phyloP scores from a whole-genome alignment of 2,329 filamentous ascomycete genomes.

The Venturia carpophila region DNA sequence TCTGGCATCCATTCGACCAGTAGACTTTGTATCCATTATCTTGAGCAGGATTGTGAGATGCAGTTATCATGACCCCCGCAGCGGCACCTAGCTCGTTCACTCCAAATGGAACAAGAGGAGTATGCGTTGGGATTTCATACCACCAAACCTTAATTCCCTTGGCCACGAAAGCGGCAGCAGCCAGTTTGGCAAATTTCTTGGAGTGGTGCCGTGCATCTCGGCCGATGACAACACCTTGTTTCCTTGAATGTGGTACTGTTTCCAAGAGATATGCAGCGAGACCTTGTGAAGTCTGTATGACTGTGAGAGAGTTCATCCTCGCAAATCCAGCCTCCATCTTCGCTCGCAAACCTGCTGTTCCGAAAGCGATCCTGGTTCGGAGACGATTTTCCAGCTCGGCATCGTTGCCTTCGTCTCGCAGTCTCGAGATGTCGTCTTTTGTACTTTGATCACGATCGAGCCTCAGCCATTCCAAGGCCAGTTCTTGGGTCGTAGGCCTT shows the following conservation, averaged over 20 bases:
- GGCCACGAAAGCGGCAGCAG: conserved; percentile 52
- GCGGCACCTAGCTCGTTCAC: conserved; percentile 46
- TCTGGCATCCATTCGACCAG: conserved; percentile 57
- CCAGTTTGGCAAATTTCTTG: conserved; percentile 50
- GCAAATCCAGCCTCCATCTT: conserved; percentile 59
- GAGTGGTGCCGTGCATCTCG: conserved; percentile 58
- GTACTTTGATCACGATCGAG: conserved; percentile 49
- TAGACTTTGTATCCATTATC: conserved; percentile 65
- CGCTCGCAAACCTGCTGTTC: conserved; percentile 55
- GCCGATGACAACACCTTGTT: conserved; percentile 50
- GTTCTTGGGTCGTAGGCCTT: conserved; percentile 27
- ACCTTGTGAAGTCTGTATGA: conserved; percentile 58
- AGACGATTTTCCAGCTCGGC: conserved; percentile 47
- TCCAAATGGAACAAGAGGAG: conserved; percentile 55
- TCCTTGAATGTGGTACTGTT: conserved; percentile 35
- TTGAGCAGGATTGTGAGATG: conserved; percentile 55
- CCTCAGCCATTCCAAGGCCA: conserved; percentile 51
- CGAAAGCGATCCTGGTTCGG: conserved; percentile 51
- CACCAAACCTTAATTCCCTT: conserved; percentile 53
- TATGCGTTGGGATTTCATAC: conserved; percentile 49
- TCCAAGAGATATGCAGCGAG: conserved; percentile 51
- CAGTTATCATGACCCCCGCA: conserved; percentile 59
- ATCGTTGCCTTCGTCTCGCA: conserved; percentile 37
- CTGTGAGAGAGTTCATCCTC: conserved; percentile 51
- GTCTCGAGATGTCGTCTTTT: conserved; percentile 45